Conservation (phyloP, 2,329 filamentous ascomycete genomes). For the Phialophora verrucosa region DNA sequence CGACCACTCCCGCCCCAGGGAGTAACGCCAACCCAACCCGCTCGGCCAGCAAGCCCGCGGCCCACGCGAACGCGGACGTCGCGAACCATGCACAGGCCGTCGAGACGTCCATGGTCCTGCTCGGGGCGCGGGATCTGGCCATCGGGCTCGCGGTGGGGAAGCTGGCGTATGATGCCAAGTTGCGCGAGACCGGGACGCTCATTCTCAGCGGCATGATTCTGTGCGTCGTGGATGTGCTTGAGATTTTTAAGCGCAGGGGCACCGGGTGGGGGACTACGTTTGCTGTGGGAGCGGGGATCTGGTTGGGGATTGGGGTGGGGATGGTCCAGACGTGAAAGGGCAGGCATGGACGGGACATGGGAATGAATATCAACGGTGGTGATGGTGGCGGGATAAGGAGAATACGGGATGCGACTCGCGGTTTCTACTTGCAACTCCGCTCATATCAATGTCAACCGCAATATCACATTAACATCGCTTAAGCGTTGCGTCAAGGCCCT, state of each 20-base stretch:
- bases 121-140: conserved; percentile 32
- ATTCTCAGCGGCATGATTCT: conserved; percentile 31
- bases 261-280: conserved; percentile 19
- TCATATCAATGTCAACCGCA: no score
- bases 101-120: conserved; percentile 28
- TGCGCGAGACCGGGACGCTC: conserved; percentile 32
- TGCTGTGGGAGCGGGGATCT: conserved; percentile 23
- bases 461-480: no score
- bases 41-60: not conserved
- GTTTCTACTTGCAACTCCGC: no score
- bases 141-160: conserved; percentile 45
- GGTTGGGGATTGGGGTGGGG: conserved; percentile 31
- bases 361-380: no score
- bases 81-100: conserved; percentile 13
- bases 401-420: not conserved
- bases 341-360: not conserved
- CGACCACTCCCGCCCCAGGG: not conserved
- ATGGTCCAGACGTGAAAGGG: conserved; percentile 19
- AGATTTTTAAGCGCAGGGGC: conserved; percentile 23
- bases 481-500: no score
- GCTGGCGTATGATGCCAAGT: conserved; percentile 51
- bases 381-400: not conserved
- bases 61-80: conserved; percentile 14
- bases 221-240: conserved; percentile 27
- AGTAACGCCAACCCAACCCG: conserved; percentile 10